phyloP scores from a whole-genome alignment of 148 eudicot genomes.

The Polygonum aviculare region DNA sequence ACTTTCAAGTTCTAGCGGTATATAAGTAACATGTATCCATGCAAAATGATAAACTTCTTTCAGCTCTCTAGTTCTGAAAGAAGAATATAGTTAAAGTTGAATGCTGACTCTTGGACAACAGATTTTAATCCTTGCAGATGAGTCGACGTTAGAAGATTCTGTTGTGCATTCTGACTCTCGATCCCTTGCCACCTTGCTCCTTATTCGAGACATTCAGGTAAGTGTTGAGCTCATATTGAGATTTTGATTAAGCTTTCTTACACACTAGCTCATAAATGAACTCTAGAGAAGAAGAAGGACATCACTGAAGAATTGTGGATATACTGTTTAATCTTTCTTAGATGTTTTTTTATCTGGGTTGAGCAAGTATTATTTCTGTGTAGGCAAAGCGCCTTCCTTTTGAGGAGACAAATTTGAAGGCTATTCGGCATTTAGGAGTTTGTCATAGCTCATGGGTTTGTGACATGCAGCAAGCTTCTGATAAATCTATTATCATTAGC shows the following conservation, averaged over 20 bases:
- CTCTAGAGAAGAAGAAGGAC: not conserved
- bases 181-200: conserved; percentile 90
- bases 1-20: too few species aligned
- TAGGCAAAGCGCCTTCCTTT: conserved; percentile 80
- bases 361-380: conserved; percentile 10
- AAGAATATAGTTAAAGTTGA: not conserved
- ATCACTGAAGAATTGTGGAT: not conserved
- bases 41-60: not conserved
- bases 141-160: conserved; percentile 77
- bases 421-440: conserved; percentile 48
- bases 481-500: conserved; percentile 82
- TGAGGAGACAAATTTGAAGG: conserved; percentile 34
- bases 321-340: not conserved
- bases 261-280: not conserved
- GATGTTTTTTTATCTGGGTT: too few species aligned
- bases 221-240: not conserved
- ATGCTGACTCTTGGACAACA: conserved; percentile 16
- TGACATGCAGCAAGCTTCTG: conserved; percentile 87
- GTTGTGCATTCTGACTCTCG: conserved; percentile 91
- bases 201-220: conserved; percentile 88
- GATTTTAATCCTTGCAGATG: conserved; percentile 98
- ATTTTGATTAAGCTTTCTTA: not conserved
- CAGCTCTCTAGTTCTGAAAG: not conserved
- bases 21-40: too few species aligned
- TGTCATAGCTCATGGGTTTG: conserved; percentile 83